Evolutionary conservation across 805 yeast species (phyloP).

Genomic region (Dipodascopsis uninucleata): DNA sequence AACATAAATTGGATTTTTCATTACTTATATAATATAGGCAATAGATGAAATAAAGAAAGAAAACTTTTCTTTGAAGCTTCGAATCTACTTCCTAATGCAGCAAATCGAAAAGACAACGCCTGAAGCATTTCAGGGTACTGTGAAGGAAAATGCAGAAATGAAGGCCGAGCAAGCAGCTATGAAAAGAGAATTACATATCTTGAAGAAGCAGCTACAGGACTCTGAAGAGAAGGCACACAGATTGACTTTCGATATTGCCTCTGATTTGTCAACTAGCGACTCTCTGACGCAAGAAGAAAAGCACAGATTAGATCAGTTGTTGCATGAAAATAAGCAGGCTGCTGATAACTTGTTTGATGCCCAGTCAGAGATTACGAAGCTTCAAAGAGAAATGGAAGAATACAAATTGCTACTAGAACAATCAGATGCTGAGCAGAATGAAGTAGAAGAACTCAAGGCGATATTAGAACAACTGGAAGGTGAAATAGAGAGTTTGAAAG

Average conservation of each 20-base stretch:
- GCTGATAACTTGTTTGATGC: slow-evolving; percentile 14
- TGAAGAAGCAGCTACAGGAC: slow-evolving; percentile 16
- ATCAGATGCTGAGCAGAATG: slow-evolving; percentile 16
- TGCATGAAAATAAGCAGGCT: slow-evolving; percentile 9
- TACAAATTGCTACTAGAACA: slow-evolving; percentile 19
- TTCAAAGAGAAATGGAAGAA: slow-evolving; percentile 25
- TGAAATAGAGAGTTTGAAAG: slow-evolving; percentile 10
- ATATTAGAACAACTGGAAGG: slow-evolving; percentile 18
- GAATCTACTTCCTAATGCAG: slow-evolving; percentile 20
- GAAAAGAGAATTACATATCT: slow-evolving; percentile 10
- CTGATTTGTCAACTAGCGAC: slow-evolving; percentile 4
- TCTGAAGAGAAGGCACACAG: slow-evolving; percentile 13
- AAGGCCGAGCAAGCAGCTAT: slow-evolving; percentile 20
- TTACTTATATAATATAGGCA: slow-evolving; percentile 7
- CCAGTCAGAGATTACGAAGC: slow-evolving; percentile 9
- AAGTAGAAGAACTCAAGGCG: slow-evolving; percentile 4
- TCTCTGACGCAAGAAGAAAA: slow-evolving; percentile 13
- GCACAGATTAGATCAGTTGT: slow-evolving; percentile 7
- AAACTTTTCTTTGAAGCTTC: slow-evolving; percentile 28
- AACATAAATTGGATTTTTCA: not conserved
- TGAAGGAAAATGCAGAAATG: slow-evolving; percentile 23
- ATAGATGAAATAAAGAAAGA: slow-evolving; percentile 29
- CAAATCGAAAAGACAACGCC: slow-evolving; percentile 21
- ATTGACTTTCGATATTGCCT: slow-evolving; percentile 9
- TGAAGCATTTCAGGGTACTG: slow-evolving; percentile 14